Base-by-base conservation (phyloP, 208 protist genomes). In the Trypanosoma platydactyli region DNA sequence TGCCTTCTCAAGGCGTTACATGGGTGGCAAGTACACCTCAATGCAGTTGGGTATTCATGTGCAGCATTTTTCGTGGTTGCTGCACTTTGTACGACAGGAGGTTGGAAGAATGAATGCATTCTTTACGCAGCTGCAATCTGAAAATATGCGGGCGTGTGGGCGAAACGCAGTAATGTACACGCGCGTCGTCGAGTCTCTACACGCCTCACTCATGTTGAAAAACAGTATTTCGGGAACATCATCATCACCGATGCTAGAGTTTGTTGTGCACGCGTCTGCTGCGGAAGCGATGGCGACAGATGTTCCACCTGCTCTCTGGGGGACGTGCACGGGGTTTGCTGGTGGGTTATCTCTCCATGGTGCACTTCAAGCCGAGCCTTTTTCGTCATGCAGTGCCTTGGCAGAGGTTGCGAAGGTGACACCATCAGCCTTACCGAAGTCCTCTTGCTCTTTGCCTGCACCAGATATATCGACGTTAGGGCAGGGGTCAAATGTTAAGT, bases 1-100 rank as follows among this genome's bases (percentile, higher is more conserved):
- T 12, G 68, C 72, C 49, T 95, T 95, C 62, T 52, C 73, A 3
- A 44, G 68, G 48, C 72, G 70, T 51, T 94, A 94, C 62, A 71
- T 77, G 25, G 22, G 41, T 27, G 68, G 60, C 0, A 50, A 27
- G 4, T 73, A 73, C 53, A 64, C 41, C 7, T 60, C 75, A 3
- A 70, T 73, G 15, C 75, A 83, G 61, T 64, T 95, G 2, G 89
- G 86, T 25, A 81, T 95, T 29, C 89, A 95, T 54, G 76, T 95
- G 1, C 86, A 93, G 54, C 73, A 86, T 61, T 80, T 92, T 35
- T 52, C 86, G 1, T 68, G 59, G 51, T 76, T 95, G 30, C 35
- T 88, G 24, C 54, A 65, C 1, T 25, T 58, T 22, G 56, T 95
- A 13, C 56, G 84, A 12, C 80, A 91, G 66, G 38, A 77, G 49